Percentiles rank a stretch among this genome's conserved stretches.
phyloP scores from a whole-genome alignment of 2,329 filamentous ascomycete genomes.

The Huntiella bhutanensis region DNA sequence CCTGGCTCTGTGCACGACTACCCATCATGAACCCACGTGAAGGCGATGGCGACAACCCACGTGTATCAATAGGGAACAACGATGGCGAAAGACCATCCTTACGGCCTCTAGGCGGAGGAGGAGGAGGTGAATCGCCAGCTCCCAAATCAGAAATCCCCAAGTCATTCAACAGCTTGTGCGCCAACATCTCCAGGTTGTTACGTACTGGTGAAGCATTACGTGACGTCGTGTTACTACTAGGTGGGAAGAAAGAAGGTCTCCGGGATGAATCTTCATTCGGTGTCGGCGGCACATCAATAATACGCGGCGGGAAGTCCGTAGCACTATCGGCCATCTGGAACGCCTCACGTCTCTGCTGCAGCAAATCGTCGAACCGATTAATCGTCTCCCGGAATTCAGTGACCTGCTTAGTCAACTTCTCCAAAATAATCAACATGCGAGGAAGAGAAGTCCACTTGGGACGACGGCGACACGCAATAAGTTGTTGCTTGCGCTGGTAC shows the following conservation, averaged over 20 bases:
- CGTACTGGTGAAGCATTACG: slow-evolving; percentile 30
- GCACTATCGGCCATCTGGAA: slow-evolving; percentile 41
- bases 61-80: slow-evolving; percentile 5
- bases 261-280: slow-evolving; percentile 12
- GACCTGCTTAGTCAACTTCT: slow-evolving; percentile 43
- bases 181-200: slow-evolving; percentile 39
- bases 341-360: slow-evolving; percentile 44
- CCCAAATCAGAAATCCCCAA: slow-evolving; percentile 28
- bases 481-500: slow-evolving; percentile 16
- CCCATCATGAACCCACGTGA: neutral
- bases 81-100: slow-evolving; percentile 21
- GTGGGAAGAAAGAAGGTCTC: slow-evolving; percentile 12
- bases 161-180: slow-evolving; percentile 43
- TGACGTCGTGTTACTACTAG: slow-evolving; percentile 24
- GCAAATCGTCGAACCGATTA: slow-evolving; percentile 52
- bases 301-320: slow-evolving; percentile 19
- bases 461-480: slow-evolving; percentile 26
- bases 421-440: slow-evolving; percentile 37
- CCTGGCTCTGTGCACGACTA: neutral
- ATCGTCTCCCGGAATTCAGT: slow-evolving; percentile 42
- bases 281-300: slow-evolving; percentile 10
- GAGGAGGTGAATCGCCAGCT: slow-evolving; percentile 16
- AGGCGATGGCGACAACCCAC: slow-evolving; percentile 1
- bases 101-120: slow-evolving; percentile 23
- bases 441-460: slow-evolving; percentile 36